phyloP scores from a whole-genome alignment of 73 alveolate genomes.

The Paramecium sexaurelia region DNA sequence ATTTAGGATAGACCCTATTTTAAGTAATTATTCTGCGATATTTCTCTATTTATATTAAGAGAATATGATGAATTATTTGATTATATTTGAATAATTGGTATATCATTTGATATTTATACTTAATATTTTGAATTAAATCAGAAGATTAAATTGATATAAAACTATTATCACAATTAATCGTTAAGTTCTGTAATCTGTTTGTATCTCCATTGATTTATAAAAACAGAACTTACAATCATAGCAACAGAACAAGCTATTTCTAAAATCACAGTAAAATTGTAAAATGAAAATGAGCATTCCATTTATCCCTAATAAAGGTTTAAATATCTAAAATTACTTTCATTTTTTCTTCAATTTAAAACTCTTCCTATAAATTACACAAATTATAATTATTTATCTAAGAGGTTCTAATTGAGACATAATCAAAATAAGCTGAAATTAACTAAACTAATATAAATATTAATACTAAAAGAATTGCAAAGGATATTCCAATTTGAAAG shows the following conservation, averaged over 20 bases:
- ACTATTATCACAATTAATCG: conserved; percentile 51
- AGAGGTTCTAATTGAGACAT: conserved; percentile 62
- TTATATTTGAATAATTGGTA: not conserved
- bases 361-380: conserved; percentile 66
- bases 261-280: conserved; percentile 47
- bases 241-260: conserved; percentile 48
- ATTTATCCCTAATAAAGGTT: conserved; percentile 1
- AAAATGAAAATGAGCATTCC: conserved; percentile 60
- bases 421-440: conserved; percentile 66
- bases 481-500: conserved; percentile 5
- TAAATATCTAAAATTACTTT: conserved; percentile 19
- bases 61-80: not conserved
- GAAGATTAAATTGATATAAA: not conserved
- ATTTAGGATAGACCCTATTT: not conserved
- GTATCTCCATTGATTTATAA: conserved; percentile 48
- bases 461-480: conserved; percentile 34
- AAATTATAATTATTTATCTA: conserved; percentile 56
- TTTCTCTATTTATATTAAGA: not conserved
- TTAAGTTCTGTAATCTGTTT: conserved; percentile 16
- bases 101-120: not conserved
- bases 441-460: not conserved
- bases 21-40: not conserved
- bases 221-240: not conserved
- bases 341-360: conserved; percentile 61
- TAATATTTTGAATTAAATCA: not conserved